A percentile compares a stretch with the other conserved stretches of the same genome.
Evolutionary conservation across 225 moss, liverwort and hornwort genomes (phyloP).

Genomic region (Physcomitrium patens): DNA sequence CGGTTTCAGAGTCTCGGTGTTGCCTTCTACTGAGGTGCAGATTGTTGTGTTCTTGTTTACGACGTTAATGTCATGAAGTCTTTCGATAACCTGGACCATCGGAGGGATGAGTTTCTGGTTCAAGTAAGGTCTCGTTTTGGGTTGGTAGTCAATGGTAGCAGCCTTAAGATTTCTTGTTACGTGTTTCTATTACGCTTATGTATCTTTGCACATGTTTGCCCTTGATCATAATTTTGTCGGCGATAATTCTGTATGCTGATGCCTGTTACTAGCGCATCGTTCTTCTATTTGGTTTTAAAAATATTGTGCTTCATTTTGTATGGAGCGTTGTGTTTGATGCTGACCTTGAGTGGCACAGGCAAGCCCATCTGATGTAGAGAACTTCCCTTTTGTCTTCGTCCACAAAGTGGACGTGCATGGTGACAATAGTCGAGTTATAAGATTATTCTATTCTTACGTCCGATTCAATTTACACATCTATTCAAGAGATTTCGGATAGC

Average conservation of each 20-base stretch:
- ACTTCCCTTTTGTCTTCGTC: conserved; percentile 89
- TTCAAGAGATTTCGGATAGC: not conserved
- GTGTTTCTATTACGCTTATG: too few species aligned
- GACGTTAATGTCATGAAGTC: conserved; percentile 98
- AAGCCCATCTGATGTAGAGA: conserved; percentile 85
- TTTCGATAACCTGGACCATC: conserved; percentile 90
- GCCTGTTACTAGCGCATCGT: too few species aligned
- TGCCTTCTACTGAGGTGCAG: conserved; percentile 95
- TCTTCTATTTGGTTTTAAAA: too few species aligned
- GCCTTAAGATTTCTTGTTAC: too few species aligned
- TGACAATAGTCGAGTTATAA: conserved; percentile 93
- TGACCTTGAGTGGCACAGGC: conserved; percentile 57
- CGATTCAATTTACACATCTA: not conserved
- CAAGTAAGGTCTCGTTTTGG: conserved; percentile 54
- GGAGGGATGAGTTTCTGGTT: conserved; percentile 96
- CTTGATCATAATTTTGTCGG: too few species aligned
- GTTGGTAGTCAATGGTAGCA: not conserved
- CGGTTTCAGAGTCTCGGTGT: conserved; percentile 96
- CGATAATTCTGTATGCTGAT: too few species aligned
- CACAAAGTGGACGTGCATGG: conserved; percentile 95
- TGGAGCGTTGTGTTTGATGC: not conserved
- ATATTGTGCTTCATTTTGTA: not conserved
- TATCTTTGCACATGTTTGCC: not conserved
- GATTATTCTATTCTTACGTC: not conserved
- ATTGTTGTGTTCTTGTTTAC: conserved; percentile 96